Conservation (phyloP, 371 early-diverging fungal genomes). For the Mucor mucedo region DNA sequence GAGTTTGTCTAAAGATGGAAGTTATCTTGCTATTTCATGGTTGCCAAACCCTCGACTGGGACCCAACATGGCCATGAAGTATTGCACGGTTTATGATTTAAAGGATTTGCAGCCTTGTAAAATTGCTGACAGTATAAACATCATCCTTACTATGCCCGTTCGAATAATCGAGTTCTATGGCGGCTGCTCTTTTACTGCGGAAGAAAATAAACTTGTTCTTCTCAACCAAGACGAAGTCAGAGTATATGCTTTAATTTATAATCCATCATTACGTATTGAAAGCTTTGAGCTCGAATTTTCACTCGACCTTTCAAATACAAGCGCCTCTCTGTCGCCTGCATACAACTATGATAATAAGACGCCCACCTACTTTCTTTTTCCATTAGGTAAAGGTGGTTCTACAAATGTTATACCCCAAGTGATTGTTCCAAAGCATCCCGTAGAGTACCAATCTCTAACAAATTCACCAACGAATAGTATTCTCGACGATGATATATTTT, state of each 20-base stretch:
- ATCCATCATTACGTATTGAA: no score
- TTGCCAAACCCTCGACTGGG: not conserved
- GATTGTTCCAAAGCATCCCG: no score
- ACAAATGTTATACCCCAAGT: no score
- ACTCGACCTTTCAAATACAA: no score
- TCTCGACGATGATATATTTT: no score
- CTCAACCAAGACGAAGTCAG: not conserved
- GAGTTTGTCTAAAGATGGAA: not conserved
- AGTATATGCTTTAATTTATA: not conserved
- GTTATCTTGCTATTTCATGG: not conserved
- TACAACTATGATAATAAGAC: no score
- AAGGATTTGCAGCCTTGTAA: not conserved
- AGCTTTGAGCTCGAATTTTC: no score
- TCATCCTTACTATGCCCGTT: not conserved
- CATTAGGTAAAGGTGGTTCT: no score
- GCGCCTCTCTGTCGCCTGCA: no score
- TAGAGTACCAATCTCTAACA: no score
- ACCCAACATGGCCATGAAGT: not conserved
- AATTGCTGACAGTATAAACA: not conserved
- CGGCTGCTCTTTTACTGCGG: not conserved
- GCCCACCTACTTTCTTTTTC: no score
- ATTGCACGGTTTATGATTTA: not conserved
- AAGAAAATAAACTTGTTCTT: not conserved
- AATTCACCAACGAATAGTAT: no score
- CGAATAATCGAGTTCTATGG: not conserved